phyloP scores from a whole-genome alignment of 1,139 yeast species.

The Trichomonascaceae sp. region DNA sequence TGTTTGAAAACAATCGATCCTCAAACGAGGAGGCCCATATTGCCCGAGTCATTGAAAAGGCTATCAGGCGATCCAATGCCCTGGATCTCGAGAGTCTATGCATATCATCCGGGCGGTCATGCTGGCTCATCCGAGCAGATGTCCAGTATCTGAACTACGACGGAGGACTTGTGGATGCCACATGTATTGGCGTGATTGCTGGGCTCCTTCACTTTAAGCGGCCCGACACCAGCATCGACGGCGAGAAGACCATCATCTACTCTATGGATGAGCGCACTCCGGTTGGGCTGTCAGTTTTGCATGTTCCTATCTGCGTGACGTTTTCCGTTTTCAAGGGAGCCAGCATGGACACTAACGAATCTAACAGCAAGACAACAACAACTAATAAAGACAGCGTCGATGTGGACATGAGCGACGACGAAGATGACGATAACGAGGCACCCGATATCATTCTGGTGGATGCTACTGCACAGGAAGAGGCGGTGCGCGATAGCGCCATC shows the following conservation, averaged over 20 bases:
- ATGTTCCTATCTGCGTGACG: slow-evolving; percentile 84
- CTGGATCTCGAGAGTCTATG: slow-evolving; percentile 82
- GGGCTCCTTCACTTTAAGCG: slow-evolving; percentile 71
- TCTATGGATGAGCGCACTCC: slow-evolving; percentile 72
- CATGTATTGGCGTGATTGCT: slow-evolving; percentile 82
- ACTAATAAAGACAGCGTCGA: slow-evolving; percentile 7
- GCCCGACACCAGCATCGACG: slow-evolving; percentile 69
- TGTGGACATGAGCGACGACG: slow-evolving; percentile 11
- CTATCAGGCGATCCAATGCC: slow-evolving; percentile 80
- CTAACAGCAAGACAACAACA: too few relatives aligned
- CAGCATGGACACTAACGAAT: slow-evolving; percentile 2
- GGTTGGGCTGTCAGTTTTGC: slow-evolving; percentile 71
- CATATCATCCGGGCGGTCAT: slow-evolving; percentile 79
- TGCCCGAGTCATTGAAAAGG: slow-evolving; percentile 75
- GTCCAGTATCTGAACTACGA: slow-evolving; percentile 80
- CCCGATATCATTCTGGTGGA: slow-evolving; percentile 47
- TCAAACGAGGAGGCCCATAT: slow-evolving; percentile 70
- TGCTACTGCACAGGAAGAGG: slow-evolving; percentile 67
- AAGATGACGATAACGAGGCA: slow-evolving; percentile 31
- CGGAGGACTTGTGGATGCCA: slow-evolving; percentile 84
- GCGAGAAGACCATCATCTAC: slow-evolving; percentile 61
- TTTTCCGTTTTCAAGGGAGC: slow-evolving; percentile 57
- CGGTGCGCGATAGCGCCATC: slow-evolving; percentile 61
- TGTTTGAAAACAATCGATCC: slow-evolving; percentile 61
- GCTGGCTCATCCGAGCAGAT: slow-evolving; percentile 86